A percentile compares a stretch with the other conserved stretches of the same genome.
These are phyloP conservation scores for Cavenderia fasciculata DNA, from an alignment of 78 protist genomes.

Conservation along the genomic window DNA sequence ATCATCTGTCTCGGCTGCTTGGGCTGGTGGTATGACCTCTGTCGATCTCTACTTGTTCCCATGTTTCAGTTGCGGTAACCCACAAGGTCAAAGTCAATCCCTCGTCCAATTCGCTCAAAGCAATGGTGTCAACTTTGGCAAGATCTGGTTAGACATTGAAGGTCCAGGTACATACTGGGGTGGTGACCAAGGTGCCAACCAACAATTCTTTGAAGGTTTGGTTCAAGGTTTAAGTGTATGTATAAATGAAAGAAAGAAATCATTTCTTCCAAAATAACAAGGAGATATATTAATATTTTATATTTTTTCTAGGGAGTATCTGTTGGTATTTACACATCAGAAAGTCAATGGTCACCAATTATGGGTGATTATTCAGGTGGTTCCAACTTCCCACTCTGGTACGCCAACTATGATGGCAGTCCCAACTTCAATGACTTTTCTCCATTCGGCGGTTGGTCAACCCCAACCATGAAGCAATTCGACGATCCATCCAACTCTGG, in stretches of 20 bases:
- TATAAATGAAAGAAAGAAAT: too few species aligned
- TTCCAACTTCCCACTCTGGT: constrained; percentile 53
- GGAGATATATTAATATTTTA: too few species aligned
- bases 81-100: background rate
- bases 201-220: constrained; percentile 29
- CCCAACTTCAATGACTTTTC: constrained; percentile 65
- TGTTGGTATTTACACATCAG: constrained; percentile 69
- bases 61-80: constrained; percentile 33
- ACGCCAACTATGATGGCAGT: constrained; percentile 51
- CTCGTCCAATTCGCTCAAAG: background rate
- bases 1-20: constrained; percentile 7
- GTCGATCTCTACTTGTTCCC: constrained; percentile 58
- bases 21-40: background rate
- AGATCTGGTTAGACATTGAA: constrained; percentile 66
- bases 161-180: constrained; percentile 62
- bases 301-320: too few species aligned
- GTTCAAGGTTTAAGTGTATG: constrained; percentile 2
- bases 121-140: background rate
- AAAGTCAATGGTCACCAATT: constrained; percentile 26
- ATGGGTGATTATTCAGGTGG: constrained; percentile 47
- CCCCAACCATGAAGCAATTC: constrained; percentile 82
- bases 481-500: background rate
- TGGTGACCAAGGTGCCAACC: constrained; percentile 1
- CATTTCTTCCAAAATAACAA: too few species aligned
- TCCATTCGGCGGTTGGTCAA: constrained; percentile 79